Base-by-base conservation (phyloP, 768 basidiomycete species). In the Mycena rosella region DNA sequence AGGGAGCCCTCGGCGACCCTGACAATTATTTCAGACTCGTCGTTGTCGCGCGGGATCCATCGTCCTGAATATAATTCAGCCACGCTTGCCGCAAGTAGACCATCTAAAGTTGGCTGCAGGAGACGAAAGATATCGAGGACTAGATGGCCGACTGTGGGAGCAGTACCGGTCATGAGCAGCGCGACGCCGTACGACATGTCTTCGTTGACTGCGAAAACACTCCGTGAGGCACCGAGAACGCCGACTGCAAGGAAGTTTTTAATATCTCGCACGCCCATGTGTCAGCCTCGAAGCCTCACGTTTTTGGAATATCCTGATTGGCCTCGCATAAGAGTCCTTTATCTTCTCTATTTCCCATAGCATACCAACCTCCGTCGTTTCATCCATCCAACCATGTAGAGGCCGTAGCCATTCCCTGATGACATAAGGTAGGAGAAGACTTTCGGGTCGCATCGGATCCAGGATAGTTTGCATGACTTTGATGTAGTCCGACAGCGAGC, bases 321-420 rank as follows among this genome's bases (percentile, higher is more conserved):
- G 54, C 42, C 49, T 52, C 22, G 22, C 51, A 24, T 72, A 62
- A 2, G 70, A 65, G 30, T 72, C 67, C 9, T 27, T 42, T 27
- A 67, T 65, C 34, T 73, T 71, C 51, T 65, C 60, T 32, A 73
- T 73, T 38, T 73, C 74, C 66, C 69, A 76, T 60, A 67, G 65
- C 69, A 74, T 63, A 20, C 69, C 67, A 54, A 77, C 57, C 55
- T 72, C 65, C 40, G 64, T 57, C 18, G 56, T 64, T 24, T 67
- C 72, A 60, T 72, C 71, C 24, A 68, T 65, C 65, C 72, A 76
- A 4, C 55, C 67, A 56, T 77, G 74, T 0, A 75, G 22, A 3
- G 76, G 75, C 2, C 72, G 67, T 20, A 77, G 36, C 76, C 76
- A 78, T 49, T 74, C 73, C 27, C 74, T 65, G 45, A 78, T 60